Evolutionary conservation across 352 stramenopile genomes (phyloP), one percentile per base, ranked within the genome.

Genomic region (Phytophthora idaei): DNA sequence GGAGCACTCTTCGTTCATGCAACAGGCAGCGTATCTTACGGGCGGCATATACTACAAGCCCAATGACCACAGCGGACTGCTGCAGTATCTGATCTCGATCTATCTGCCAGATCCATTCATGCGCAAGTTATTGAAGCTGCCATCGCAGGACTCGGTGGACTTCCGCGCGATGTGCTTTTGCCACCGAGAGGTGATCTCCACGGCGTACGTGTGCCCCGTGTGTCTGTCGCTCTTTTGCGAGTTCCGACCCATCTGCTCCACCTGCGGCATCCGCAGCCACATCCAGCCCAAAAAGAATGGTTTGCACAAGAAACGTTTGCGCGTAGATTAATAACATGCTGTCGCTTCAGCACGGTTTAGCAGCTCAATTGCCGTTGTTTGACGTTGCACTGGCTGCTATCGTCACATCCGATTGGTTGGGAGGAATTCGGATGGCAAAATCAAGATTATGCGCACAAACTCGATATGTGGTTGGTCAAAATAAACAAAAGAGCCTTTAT

Each of bases 161-260:
- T 94, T 96, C 55, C 79, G 88, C 17, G 87, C 89, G 21, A 94
- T 94, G 85, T 96, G 89, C 64, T 96, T 96, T 75, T 96, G 89
- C 67, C 88, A 95, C 61, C 87, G 91, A 28, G 67, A 88, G 41
- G 83, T 94, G 17, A 90, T 94, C 36, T 93, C 85, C 6, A 92
- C 86, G 12, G 89, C 87, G 1, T 96, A 78, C 42, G 89, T 96
- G 5, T 96, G 89, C 50, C 89, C 89, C 21, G 89, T 96, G 59
- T 95, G 87, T 53, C 84, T 95, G 37, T 95, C 87, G 58, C 82
- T 95, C 21, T 95, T 95, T 71, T 95, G 87, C 57, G 84, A 94
- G 59, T 95, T 95, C 68, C 78, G 84, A 62, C 87, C 87, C 39
- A 92, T 94, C 41, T 95, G 87, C 67, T 93, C 85, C n/a, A 95